Evolutionary conservation across 2,329 filamentous ascomycete species (phyloP).

Genomic region (Monilinia fructicola): DNA sequence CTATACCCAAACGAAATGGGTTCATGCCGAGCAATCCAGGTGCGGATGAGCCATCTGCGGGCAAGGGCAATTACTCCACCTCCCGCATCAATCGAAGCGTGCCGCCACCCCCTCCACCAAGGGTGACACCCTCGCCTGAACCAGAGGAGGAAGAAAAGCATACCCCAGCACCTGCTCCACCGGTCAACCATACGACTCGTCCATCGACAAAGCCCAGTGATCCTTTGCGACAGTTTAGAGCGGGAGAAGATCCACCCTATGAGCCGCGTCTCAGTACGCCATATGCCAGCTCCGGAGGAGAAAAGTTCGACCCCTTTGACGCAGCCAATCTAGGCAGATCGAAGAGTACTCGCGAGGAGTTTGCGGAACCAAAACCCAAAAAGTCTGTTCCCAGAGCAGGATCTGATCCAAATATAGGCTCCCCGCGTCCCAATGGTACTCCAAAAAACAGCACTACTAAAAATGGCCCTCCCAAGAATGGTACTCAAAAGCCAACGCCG

Average conservation of each 20-base stretch:
- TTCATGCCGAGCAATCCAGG: conserved; percentile 40
- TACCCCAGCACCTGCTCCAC: conserved; percentile 13
- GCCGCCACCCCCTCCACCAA: conserved; percentile 32
- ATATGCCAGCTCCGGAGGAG: conserved; percentile 56
- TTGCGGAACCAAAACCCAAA: conserved; percentile 13
- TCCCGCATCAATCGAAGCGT: conserved; percentile 35
- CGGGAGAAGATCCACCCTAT: conserved; percentile 34
- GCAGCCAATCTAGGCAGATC: conserved; percentile 40
- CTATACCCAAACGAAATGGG: conserved; percentile 35
- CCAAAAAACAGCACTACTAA: conserved; percentile 3
- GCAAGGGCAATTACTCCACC: conserved; percentile 38
- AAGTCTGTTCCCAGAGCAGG: conserved; percentile 33
- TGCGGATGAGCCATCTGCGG: conserved; percentile 40
- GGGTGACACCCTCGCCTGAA: conserved; percentile 21
- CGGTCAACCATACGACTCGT: conserved; percentile 21
- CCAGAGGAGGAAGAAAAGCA: conserved; percentile 15
- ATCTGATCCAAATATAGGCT: conserved; percentile 36
- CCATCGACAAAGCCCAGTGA: conserved; percentile 39
- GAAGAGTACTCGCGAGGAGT: conserved; percentile 36
- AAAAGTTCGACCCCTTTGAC: conserved; percentile 59
- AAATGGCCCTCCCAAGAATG: conserved; percentile 23
- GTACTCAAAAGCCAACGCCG: conserved; percentile 22
- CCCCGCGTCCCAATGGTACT: conserved; percentile 28
- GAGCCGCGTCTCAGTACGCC: conserved; percentile 58
- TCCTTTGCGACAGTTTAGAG: conserved; percentile 49